A percentile compares a stretch with the other conserved stretches of the same genome.
phyloP scores from a whole-genome alignment of 306 rosid genomes.

The Lathyrus aphaca region DNA sequence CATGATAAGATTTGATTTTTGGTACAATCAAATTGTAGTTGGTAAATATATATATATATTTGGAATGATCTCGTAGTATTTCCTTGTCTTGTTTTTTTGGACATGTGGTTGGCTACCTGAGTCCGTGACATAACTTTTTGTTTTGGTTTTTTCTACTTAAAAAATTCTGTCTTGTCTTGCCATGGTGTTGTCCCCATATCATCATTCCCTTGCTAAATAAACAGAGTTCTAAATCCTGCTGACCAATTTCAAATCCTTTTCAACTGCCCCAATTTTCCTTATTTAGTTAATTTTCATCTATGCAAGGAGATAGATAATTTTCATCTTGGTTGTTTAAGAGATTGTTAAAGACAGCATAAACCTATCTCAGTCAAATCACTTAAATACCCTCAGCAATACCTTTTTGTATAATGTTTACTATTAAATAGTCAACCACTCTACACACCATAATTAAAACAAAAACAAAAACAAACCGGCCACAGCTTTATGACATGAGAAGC shows the following conservation, averaged over 20 bases:
- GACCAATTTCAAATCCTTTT: constrained; percentile 19
- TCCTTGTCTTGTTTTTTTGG: background rate
- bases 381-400: constrained; percentile 24
- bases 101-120: constrained; percentile 13
- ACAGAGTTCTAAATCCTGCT: constrained; percentile 30
- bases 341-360: background rate
- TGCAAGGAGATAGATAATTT: background rate
- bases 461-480: constrained; percentile 1
- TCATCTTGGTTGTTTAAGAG: background rate
- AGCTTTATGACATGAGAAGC: constrained; percentile 43
- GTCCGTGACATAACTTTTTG: constrained; percentile 25
- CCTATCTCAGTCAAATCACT: constrained; percentile 32
- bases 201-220: constrained; percentile 28
- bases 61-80: constrained; percentile 7
- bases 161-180: constrained; percentile 28
- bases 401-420: background rate
- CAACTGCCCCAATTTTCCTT: constrained; percentile 33
- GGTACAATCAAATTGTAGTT: constrained; percentile 19
- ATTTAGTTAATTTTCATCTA: constrained; percentile 33
- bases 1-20: constrained; percentile 18
- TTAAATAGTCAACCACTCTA: constrained; percentile 45
- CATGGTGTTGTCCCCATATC: constrained; percentile 39
- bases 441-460: constrained; percentile 8
- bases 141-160: constrained; percentile 6
- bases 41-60: constrained; percentile 2